Evolutionary conservation across 176 grass and related monocot genomes (phyloP).

Genomic region (Eragrostis curvula): DNA sequence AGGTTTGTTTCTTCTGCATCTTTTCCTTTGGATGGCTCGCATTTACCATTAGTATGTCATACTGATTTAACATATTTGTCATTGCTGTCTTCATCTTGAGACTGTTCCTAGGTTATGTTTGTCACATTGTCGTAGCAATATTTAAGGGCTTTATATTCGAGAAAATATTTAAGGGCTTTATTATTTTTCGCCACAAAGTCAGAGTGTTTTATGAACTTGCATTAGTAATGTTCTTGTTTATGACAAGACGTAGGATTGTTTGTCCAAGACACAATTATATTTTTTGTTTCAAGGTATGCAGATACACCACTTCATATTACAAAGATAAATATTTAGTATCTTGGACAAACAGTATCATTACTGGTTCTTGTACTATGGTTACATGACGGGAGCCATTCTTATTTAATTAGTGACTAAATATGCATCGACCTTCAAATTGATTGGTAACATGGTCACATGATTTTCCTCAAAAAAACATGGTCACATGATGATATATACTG

Average conservation of each 20-base stretch:
- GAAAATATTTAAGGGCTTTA: too few species aligned
- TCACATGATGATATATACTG: neutral
- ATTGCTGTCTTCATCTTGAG: neutral
- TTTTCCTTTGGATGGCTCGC: constrained; percentile 16
- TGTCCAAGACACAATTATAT: neutral
- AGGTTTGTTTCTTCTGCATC: constrained; percentile 52
- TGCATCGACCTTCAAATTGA: neutral
- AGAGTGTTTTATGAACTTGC: neutral
- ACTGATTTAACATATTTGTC: constrained; percentile 16
- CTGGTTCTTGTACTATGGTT: neutral
- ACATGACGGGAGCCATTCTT: neutral
- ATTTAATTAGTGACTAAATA: neutral
- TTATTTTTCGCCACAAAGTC: neutral
- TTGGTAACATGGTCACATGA: too few species aligned
- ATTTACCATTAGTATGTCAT: constrained; percentile 5
- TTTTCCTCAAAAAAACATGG: too few species aligned
- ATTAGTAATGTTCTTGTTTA: neutral
- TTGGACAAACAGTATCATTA: neutral
- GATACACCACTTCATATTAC: neutral
- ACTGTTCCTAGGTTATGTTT: neutral
- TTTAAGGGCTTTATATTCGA: neutral
- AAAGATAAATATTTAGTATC: neutral
- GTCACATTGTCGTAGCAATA: neutral
- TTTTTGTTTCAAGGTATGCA: constrained; percentile 1
- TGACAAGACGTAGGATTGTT: neutral